These are phyloP conservation scores for Vigna nakashimae DNA, from an alignment of 306 rosid genomes.

Conservation along the genomic window DNA sequence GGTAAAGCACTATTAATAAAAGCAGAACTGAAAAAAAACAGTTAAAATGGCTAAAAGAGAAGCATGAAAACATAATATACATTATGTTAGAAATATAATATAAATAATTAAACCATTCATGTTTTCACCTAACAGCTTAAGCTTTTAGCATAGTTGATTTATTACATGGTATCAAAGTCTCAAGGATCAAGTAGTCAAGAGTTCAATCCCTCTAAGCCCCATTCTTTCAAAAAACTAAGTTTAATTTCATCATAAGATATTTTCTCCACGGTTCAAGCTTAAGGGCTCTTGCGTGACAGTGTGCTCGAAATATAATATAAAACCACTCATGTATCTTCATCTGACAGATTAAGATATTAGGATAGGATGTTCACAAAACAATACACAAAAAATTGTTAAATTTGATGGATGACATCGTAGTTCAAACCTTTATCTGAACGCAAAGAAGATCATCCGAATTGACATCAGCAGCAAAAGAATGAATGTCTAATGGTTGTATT, in stretches of 20 bases:
- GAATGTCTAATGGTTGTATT: slow-evolving; percentile 82
- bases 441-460: slow-evolving; percentile 89
- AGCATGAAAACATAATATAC: slow-evolving; percentile 19
- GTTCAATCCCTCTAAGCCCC: not conserved
- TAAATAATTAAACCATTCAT: not conserved
- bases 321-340: not conserved
- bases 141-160: not conserved
- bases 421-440: slow-evolving; percentile 91
- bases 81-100: not conserved
- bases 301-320: not conserved
- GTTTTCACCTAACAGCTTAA: not conserved
- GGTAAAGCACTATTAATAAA: slow-evolving; percentile 37
- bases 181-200: slow-evolving; percentile 1
- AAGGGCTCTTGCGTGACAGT: not conserved
- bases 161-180: not conserved
- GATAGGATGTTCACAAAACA: not conserved
- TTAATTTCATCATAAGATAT: not conserved
- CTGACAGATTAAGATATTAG: not conserved
- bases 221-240: not conserved
- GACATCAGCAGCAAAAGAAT: slow-evolving; percentile 84
- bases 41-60: slow-evolving; percentile 29
- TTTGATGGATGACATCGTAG: slow-evolving; percentile 35
- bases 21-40: slow-evolving; percentile 34
- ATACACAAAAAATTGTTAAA: slow-evolving; percentile 27
- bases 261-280: not conserved